Percentiles rank a stretch among this genome's conserved stretches.
Evolutionary conservation across 768 basidiomycete species (phyloP).

Genomic region (Coprinellus aureogranulatus): DNA sequence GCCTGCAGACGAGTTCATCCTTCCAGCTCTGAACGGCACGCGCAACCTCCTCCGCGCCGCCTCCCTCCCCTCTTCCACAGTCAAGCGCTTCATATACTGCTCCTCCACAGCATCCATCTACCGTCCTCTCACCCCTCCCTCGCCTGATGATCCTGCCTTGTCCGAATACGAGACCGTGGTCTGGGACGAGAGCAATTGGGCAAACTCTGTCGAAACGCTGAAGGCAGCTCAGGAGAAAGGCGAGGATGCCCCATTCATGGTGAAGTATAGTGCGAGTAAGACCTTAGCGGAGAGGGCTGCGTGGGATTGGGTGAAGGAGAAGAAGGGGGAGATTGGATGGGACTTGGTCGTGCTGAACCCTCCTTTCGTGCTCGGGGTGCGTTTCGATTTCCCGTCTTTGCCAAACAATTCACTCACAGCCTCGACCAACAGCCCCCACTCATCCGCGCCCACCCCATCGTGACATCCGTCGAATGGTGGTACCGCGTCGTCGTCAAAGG

Average conservation of each 20-base stretch:
- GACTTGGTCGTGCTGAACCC: slow-evolving; percentile 55
- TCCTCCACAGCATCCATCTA: slow-evolving; percentile 54
- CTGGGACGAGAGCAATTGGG: slow-evolving; percentile 59
- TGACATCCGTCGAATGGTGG: slow-evolving; percentile 13
- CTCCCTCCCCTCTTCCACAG: slow-evolving; percentile 29
- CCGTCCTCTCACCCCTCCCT: slow-evolving; percentile 17
- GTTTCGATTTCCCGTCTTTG: background rate
- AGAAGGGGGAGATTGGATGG: slow-evolving; percentile 42
- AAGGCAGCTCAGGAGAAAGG: too few relatives aligned
- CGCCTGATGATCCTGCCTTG: too few relatives aligned
- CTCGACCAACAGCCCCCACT: slow-evolving; percentile 3
- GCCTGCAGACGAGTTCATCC: slow-evolving; percentile 51
- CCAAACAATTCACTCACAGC: background rate
- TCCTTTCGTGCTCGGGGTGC: slow-evolving; percentile 43
- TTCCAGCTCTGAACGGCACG: slow-evolving; percentile 69
- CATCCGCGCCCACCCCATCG: background rate
- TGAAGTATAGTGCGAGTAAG: slow-evolving; percentile 60
- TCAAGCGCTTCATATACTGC: slow-evolving; percentile 65
- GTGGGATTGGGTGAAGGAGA: slow-evolving; percentile 40
- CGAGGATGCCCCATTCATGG: slow-evolving; percentile 9
- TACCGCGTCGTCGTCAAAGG: slow-evolving; percentile 28
- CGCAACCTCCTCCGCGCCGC: slow-evolving; percentile 53
- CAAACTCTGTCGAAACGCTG: slow-evolving; percentile 46
- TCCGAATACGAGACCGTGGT: slow-evolving; percentile 1
- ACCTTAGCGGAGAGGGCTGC: slow-evolving; percentile 56